Evolutionary conservation across 2,329 filamentous ascomycete genomes (phyloP).

Genomic region (Metarhizium robertsii): DNA sequence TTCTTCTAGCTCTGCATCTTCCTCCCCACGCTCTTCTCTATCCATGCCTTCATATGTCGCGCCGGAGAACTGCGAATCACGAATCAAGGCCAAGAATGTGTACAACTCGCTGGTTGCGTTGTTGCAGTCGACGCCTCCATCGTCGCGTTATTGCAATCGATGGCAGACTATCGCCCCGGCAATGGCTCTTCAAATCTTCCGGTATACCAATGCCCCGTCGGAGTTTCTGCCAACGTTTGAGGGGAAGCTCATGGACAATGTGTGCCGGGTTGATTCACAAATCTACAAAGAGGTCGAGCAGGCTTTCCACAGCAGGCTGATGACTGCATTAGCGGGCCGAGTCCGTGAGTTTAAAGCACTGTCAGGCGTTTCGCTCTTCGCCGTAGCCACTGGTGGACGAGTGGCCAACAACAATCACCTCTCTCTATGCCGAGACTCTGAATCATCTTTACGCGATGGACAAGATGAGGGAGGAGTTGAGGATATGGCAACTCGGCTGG

Average conservation of each 20-base stretch:
- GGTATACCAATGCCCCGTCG: constrained; percentile 41
- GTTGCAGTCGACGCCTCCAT: constrained; percentile 39
- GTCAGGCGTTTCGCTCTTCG: constrained; percentile 44
- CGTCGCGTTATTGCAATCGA: constrained; percentile 31
- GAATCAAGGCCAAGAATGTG: constrained; percentile 35
- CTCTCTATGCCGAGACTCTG: constrained; percentile 21
- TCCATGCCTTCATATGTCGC: constrained; percentile 29
- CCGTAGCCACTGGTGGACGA: constrained; percentile 44
- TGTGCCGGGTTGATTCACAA: constrained; percentile 32
- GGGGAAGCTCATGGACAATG: constrained; percentile 34
- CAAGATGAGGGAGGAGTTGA: constrained; percentile 46
- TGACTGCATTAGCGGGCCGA: constrained; percentile 37
- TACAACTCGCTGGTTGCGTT: constrained; percentile 45
- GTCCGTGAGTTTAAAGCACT: constrained; percentile 44
- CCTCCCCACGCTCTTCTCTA: constrained; percentile 41
- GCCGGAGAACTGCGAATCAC: constrained; percentile 29
- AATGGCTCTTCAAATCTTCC: constrained; percentile 49
- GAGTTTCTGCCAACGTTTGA: constrained; percentile 40
- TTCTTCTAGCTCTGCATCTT: constrained; percentile 35
- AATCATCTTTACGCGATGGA: constrained; percentile 28
- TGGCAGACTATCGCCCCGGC: constrained; percentile 45
- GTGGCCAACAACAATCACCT: constrained; percentile 26
- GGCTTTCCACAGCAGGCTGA: constrained; percentile 38
- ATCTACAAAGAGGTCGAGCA: constrained; percentile 40
- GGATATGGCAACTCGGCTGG: constrained; percentile 67